Base-by-base conservation (phyloP, 768 basidiomycete genomes). In the Pisolithus marmoratus region DNA sequence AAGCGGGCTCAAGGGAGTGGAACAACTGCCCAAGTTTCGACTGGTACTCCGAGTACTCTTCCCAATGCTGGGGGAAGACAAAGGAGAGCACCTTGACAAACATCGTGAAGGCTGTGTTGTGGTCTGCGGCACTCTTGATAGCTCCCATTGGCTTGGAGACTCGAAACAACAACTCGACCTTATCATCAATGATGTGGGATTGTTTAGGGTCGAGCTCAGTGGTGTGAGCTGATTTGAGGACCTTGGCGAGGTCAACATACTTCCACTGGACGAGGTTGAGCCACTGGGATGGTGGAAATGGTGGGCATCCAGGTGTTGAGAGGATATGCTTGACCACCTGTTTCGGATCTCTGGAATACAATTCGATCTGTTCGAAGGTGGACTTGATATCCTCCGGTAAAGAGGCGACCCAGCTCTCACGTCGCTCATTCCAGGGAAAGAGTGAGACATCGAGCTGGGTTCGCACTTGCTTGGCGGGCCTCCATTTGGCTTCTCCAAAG, bases 221-320 rank as follows among this genome's bases (percentile, higher is more conserved):
- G 0, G 48, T 22, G 5, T 57, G 56, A 0, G 46, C 52, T 0
- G 47, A 47, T 1, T 54, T 34, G 1, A 60, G 57, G 8, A 59
- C 58, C 1, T 60, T 60, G 0, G 29, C 8, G 0, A 60, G 53
- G 22, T 60, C 48, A 2, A 57, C 27, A 0, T 34, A 34, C 0
- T 38, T 26, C 4, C 54, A 52, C 1, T 40, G 49, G 11, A 58
- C 15, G 6, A 60, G 14, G 9, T 58, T 56, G 1, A 45, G 22
- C 57, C 57, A 60, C 17, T 60, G 54, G 2, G 46, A 26, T 0
- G 47, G 38, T 0, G 50, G 58, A 9, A 60, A 60, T 0, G 48
- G 46, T 0, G 50, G 58, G 6, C 49, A 54, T n/a, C 49, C 52
- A 0, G 49, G 49, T 0, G 44, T 31, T 0, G 54, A 47, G 0